Percentiles rank a stretch among this genome's conserved stretches.
These are phyloP conservation scores for Periglandula ipomoeae DNA, from an alignment of 2,329 filamentous ascomycete genomes.

Conservation along the genomic window DNA sequence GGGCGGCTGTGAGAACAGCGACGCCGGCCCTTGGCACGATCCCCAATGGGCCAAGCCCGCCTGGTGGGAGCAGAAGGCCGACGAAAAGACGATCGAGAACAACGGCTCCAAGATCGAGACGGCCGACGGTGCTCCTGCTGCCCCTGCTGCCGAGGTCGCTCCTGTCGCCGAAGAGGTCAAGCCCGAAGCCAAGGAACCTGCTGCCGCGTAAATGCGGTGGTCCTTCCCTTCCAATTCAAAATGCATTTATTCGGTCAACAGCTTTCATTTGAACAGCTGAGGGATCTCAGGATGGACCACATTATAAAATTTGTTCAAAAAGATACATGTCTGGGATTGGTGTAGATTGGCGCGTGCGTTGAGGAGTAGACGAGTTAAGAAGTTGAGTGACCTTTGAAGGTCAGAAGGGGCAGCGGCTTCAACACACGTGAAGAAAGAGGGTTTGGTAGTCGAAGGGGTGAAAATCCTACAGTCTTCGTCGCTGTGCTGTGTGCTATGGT, in stretches of 20 bases:
- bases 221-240: neutral
- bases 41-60: slow-evolving; percentile 54
- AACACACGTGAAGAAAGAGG: neutral
- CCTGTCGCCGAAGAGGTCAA: slow-evolving; percentile 20
- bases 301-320: neutral
- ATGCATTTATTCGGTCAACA: neutral
- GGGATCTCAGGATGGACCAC: neutral
- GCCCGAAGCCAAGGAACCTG: slow-evolving; percentile 23
- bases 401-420: neutral
- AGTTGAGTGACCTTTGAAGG: neutral
- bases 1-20: slow-evolving; percentile 77
- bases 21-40: slow-evolving; percentile 81
- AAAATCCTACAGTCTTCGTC: neutral
- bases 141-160: slow-evolving; percentile 13
- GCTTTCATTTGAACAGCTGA: neutral
- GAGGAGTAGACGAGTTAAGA: neutral
- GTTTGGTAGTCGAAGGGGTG: neutral
- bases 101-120: slow-evolving; percentile 28
- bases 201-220: slow-evolving; percentile 6
- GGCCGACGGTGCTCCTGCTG: slow-evolving; percentile 20
- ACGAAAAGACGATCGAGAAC: slow-evolving; percentile 28
- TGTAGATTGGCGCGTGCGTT: slow-evolving; percentile 2
- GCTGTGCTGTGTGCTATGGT: neutral
- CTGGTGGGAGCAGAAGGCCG: slow-evolving; percentile 49
- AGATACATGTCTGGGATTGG: neutral